Percentiles rank a stretch among this genome's conserved stretches.
These are phyloP conservation scores for Saitoella complicata DNA, from an alignment of 805 yeast species.

Conservation along the genomic window DNA sequence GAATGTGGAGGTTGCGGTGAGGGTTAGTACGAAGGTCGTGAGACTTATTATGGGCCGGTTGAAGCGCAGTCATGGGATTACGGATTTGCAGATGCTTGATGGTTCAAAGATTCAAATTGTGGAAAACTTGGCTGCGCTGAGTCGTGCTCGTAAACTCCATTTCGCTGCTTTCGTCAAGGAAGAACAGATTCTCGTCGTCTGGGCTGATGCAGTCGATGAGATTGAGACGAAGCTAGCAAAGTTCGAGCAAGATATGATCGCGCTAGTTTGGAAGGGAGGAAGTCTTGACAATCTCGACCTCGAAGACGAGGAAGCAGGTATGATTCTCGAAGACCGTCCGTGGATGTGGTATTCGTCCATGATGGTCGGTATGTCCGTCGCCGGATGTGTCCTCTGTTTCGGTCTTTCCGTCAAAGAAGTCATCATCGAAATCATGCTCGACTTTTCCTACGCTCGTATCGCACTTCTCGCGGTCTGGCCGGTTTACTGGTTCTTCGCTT, in stretches of 20 bases:
- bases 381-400: too few relatives aligned
- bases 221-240: constrained; percentile 3
- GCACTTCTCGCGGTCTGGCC: constrained; percentile 5
- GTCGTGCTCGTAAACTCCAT: constrained; percentile 8
- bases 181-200: constrained; percentile 5
- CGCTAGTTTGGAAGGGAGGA: constrained; percentile 6
- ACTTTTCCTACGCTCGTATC: not conserved
- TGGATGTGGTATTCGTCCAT: too few relatives aligned
- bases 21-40: too few relatives aligned
- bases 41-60: too few relatives aligned
- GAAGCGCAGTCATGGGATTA: too few relatives aligned
- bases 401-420: too few relatives aligned
- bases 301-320: too few relatives aligned
- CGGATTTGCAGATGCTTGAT: constrained; percentile 1
- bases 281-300: not conserved
- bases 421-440: too few relatives aligned
- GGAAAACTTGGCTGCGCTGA: constrained; percentile 5
- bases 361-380: too few relatives aligned
- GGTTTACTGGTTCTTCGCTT: constrained; percentile 6
- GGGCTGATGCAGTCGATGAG: constrained; percentile 8
- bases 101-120: constrained; percentile 8
- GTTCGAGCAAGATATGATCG: constrained; percentile 10
- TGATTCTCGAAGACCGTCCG: too few relatives aligned
- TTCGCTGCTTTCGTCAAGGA: constrained; percentile 7
- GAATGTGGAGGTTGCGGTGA: constrained; percentile 6